Conservation (phyloP, 345 rosid species). For the Diplotaxis tenuifolia region DNA sequence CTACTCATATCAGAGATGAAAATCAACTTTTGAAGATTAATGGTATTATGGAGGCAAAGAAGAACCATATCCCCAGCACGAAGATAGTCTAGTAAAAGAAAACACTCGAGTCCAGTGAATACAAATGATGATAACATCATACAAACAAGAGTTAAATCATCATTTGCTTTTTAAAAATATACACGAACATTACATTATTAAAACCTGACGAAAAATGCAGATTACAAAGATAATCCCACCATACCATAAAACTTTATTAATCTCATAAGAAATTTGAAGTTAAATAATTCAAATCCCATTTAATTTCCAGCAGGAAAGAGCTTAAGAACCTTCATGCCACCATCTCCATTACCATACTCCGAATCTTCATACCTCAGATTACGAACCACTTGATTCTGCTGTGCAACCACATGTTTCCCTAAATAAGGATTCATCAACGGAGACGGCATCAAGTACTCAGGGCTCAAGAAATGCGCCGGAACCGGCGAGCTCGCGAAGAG, state of each 20-base stretch:
- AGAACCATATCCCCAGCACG: slow-evolving; percentile 17
- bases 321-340: slow-evolving; percentile 29
- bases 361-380: slow-evolving; percentile 30
- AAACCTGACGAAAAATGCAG: slow-evolving; percentile 1
- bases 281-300: neutral
- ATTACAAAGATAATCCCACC: slow-evolving; percentile 20
- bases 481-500: slow-evolving; percentile 51
- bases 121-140: slow-evolving; percentile 8
- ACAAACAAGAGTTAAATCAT: slow-evolving; percentile 15
- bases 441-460: slow-evolving; percentile 20
- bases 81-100: neutral
- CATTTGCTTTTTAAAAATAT: neutral
- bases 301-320: slow-evolving; percentile 30
- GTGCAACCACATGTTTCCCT: slow-evolving; percentile 7
- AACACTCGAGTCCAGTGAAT: neutral
- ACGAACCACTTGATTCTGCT: slow-evolving; percentile 29
- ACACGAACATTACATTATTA: slow-evolving; percentile 27
- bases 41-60: slow-evolving; percentile 45
- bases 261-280: neutral
- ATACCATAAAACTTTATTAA: neutral
- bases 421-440: slow-evolving; percentile 6
- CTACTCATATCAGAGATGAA: slow-evolving; percentile 48
- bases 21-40: slow-evolving; percentile 46
- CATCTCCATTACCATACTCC: slow-evolving; percentile 12
- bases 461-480: slow-evolving; percentile 29